phyloP scores from a whole-genome alignment of 2,329 filamentous ascomycete genomes.

The Paecilomyces dactylethromorphus region DNA sequence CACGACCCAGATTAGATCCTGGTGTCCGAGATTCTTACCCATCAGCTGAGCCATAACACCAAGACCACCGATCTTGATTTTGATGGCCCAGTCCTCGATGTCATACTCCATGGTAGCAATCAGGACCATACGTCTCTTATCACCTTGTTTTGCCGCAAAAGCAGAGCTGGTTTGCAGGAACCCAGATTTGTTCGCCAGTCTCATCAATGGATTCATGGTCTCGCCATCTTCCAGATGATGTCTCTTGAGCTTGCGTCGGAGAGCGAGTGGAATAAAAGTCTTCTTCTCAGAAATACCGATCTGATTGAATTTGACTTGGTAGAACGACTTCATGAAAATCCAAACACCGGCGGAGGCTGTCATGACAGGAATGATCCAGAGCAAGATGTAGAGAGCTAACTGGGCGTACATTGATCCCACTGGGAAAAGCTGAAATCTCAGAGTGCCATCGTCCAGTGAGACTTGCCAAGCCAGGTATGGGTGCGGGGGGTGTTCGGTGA shows the following conservation, averaged over 20 bases:
- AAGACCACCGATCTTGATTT: constrained; percentile 65
- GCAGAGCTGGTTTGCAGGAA: constrained; percentile 31
- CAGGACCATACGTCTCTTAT: constrained; percentile 49
- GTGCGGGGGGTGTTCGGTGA: constrained; percentile 48
- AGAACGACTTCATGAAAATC: constrained; percentile 56
- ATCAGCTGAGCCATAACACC: constrained; percentile 66
- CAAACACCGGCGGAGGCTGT: constrained; percentile 47
- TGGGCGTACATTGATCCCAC: constrained; percentile 50
- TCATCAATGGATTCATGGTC: constrained; percentile 26
- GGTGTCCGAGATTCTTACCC: constrained; percentile 58
- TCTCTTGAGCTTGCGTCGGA: constrained; percentile 30
- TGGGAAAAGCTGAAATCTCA: constrained; percentile 48
- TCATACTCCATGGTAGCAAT: constrained; percentile 69
- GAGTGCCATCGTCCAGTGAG: constrained; percentile 48
- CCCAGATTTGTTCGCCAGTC: constrained; percentile 27
- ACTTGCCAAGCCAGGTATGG: constrained; percentile 53
- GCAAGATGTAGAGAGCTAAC: constrained; percentile 48
- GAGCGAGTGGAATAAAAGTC: constrained; percentile 28
- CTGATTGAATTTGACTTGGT: constrained; percentile 58
- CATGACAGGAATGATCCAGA: constrained; percentile 48
- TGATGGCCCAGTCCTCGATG: constrained; percentile 63
- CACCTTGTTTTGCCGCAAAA: constrained; percentile 18
- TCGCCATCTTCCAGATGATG: constrained; percentile 16
- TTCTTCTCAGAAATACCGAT: constrained; percentile 49
- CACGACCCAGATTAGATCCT: constrained; percentile 61